Evolutionary conservation across 352 stramenopile genomes (phyloP).

Genomic region (Pythium coloratum): DNA sequence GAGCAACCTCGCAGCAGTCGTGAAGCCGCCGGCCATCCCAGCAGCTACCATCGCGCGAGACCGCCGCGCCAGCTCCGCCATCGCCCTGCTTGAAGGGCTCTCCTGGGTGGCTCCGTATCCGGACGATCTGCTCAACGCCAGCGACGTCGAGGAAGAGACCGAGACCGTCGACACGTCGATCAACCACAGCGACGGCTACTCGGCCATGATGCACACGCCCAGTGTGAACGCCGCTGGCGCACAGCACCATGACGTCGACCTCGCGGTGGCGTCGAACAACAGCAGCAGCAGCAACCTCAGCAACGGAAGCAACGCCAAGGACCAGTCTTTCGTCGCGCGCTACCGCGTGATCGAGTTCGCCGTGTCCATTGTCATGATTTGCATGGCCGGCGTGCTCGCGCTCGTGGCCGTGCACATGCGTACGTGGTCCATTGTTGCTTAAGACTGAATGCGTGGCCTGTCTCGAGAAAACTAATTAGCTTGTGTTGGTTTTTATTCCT

Average conservation of each 20-base stretch:
- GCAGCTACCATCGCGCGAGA: conserved; percentile 10
- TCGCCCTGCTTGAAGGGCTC: conserved; percentile 20
- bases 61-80: conserved; percentile 21
- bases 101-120: conserved; percentile 10
- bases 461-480: background rate
- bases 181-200: conserved; percentile 14
- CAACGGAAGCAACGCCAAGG: conserved; percentile 1
- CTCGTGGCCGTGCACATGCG: conserved; percentile 55
- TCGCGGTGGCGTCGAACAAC: background rate
- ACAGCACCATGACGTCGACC: background rate
- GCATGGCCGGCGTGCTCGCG: conserved; percentile 47
- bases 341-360: conserved; percentile 65
- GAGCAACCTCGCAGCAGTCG: conserved; percentile 1
- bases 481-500: background rate
- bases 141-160: conserved; percentile 14
- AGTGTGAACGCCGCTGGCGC: background rate
- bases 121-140: conserved; percentile 7
- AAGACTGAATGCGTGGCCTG: background rate
- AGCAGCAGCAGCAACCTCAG: background rate
- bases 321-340: conserved; percentile 16
- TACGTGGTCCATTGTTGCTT: conserved; percentile 16
- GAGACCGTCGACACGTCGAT: conserved; percentile 22
- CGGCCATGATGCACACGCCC: conserved; percentile 12
- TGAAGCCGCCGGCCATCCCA: conserved; percentile 7
- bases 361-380: conserved; percentile 45